Evolutionary conservation across 2,329 filamentous ascomycete genomes (phyloP), one percentile per base, ranked within the genome.

Genomic region (Falciphora oryzae): DNA sequence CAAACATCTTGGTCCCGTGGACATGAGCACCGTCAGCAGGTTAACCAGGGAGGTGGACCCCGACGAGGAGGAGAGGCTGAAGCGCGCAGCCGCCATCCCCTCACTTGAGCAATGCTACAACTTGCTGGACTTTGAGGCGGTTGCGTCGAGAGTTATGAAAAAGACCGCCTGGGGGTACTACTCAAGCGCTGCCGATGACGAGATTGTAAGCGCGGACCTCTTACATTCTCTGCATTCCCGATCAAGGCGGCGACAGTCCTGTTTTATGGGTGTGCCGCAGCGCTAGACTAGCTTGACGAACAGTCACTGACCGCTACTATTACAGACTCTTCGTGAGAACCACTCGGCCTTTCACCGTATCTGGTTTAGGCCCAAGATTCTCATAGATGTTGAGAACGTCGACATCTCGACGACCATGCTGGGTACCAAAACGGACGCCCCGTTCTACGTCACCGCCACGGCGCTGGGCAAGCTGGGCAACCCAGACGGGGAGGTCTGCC

Each of bases 81-180:
- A 93, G 74, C 87, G 91, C 65, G 85, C 93, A 65, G 81, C 84
- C 70, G 80, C 83, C 66, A 96, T 93, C 87, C 93, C 93, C 0
- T 80, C 88, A 60, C 80, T 97, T 66, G 89, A 91, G 69, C 90
- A 96, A 75, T 97, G 93, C 81, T 97, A 93, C 78, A 97, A 97
- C 75, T 79, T 97, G 66, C 86, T 95, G 79, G 95, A 99, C 78
- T 99, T 99, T 75, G 95, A 99, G 82, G 88, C 92, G 4, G 94
- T 98, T 50, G 95, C 95, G 6, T 88, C 89, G 71, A 83, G 87
- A 56, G 87, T 96, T 65, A 97, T 98, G 94, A 97, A 96, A 85
- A 96, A 91, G 80, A 90, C 89, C 1, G 94, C 94, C 0, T 99
- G 95, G 95, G 95, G 91, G 31, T 99, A 99, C 80, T 99, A 99